Base-by-base conservation (phyloP, 257 asterid species). In the Asclepias syriaca region DNA sequence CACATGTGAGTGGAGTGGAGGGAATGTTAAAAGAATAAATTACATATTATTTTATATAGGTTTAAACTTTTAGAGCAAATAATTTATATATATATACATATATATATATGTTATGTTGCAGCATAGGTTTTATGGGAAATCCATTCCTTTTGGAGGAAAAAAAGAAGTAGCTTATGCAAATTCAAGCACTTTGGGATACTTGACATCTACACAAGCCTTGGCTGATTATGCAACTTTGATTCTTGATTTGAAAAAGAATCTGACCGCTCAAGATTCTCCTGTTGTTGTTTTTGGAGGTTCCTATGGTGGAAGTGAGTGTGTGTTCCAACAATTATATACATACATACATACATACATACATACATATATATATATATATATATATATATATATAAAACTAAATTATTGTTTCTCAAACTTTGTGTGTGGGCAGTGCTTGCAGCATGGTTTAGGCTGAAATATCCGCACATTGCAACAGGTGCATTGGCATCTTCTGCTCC, bases 401-500 rank as follows among this genome's bases (percentile, higher is more conserved):
- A 24, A 24, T 0, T 24, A 24, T 24, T 24, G 27, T 24, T 24
- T 0, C 27, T 24, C 27, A 24, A 24, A 24, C 27, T 24, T 24
- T 24, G 27, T 24, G 27, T 24, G 27, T 24, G 27, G 27, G 27
- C 27, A 24, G 98, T 93, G 98, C 66, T 93, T 81, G 97, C 98
- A 68, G 96, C 98, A 43, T 93, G 98, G 98, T 93, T 93, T 69
- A 91, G 98, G 81, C 75, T 93, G 74, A 93, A 93, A 79, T 93
- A 89, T 76, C 98, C 98, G 1, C 97, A 93, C 80, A 77, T 91
- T 4, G 87, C 97, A 9, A 57, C 87, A 7, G 98, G 98, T 43
- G 98, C 98, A 8, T 84, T 93, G 90, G 81, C 98, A 22, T 93
- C 98, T 69, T 93, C 98, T 43, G 97, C 98, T 0, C 98, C 98